Percentiles rank a stretch among this genome's conserved stretches.
These are phyloP conservation scores for Candida mesenterica DNA, from an alignment of 1,139 yeast genomes.

Conservation along the genomic window DNA sequence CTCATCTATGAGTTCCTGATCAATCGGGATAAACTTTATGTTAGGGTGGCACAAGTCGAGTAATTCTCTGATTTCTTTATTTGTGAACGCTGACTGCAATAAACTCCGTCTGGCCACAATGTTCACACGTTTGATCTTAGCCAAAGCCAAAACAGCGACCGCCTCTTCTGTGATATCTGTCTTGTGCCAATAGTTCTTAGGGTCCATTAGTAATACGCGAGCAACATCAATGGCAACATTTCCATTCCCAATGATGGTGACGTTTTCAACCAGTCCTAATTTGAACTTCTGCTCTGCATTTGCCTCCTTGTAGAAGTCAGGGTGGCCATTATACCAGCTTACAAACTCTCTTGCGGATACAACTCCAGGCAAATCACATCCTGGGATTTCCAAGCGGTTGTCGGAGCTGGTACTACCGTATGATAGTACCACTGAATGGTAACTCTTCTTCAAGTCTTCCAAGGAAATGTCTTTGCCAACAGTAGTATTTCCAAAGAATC, in stretches of 20 bases:
- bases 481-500: constrained; percentile 73
- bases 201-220: constrained; percentile 65
- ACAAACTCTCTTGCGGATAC: constrained; percentile 86
- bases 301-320: constrained; percentile 23
- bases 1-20: constrained; percentile 39
- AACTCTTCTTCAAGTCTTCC: constrained; percentile 47
- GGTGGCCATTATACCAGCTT: constrained; percentile 95
- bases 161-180: constrained; percentile 80
- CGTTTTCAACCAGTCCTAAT: constrained; percentile 59
- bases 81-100: constrained; percentile 82
- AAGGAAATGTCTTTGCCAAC: constrained; percentile 60
- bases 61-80: constrained; percentile 86
- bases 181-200: constrained; percentile 50
- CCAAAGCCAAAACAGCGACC: constrained; percentile 45
- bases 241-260: constrained; percentile 91
- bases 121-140: constrained; percentile 60
- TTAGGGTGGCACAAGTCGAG: constrained; percentile 49
- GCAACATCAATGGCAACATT: constrained; percentile 96
- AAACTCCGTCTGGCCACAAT: constrained; percentile 87
- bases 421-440: constrained; percentile 73
- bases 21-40: constrained; percentile 55
- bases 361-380: constrained; percentile 62
- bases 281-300: constrained; percentile 21
- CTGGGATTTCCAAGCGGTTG: constrained; percentile 55
- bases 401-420: constrained; percentile 77